These are phyloP conservation scores for Pseudopithomyces chartarum DNA, from an alignment of 2,329 filamentous ascomycete genomes.

Conservation along the genomic window DNA sequence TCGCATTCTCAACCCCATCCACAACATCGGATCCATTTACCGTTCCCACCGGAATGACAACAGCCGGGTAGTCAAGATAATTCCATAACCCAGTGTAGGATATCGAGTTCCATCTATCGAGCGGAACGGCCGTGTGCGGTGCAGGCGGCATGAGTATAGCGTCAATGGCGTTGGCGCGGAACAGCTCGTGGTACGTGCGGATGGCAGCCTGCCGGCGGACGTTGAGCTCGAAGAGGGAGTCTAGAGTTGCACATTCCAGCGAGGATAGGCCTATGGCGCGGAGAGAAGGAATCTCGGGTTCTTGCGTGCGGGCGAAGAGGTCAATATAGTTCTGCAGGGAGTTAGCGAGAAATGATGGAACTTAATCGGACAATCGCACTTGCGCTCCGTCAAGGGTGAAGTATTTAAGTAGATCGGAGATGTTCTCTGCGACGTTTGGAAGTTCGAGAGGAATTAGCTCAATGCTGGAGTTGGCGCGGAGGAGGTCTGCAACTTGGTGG, in stretches of 20 bases:
- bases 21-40: constrained; percentile 9
- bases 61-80: constrained; percentile 19
- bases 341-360: not conserved
- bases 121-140: constrained; percentile 21
- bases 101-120: constrained; percentile 25
- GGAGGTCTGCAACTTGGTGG: constrained; percentile 10
- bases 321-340: not conserved
- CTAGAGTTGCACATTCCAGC: not conserved
- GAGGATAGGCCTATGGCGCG: constrained; percentile 3
- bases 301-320: constrained; percentile 8
- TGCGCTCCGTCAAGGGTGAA: constrained; percentile 7
- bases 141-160: constrained; percentile 23
- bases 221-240: constrained; percentile 11
- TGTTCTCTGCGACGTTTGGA: constrained; percentile 9
- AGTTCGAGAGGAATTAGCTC: constrained; percentile 10
- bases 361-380: not conserved
- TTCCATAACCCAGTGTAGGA: constrained; percentile 22
- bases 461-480: not conserved
- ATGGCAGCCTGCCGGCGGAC: constrained; percentile 9
- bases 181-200: constrained; percentile 23
- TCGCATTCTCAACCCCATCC: constrained; percentile 9
- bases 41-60: constrained; percentile 13
- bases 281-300: constrained; percentile 10
- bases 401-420: constrained; percentile 6
- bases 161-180: constrained; percentile 18